Evolutionary conservation across 2,329 filamentous ascomycete genomes (phyloP), one percentile per base, ranked within the genome.

Genomic region (Cryphonectria nitschkei): DNA sequence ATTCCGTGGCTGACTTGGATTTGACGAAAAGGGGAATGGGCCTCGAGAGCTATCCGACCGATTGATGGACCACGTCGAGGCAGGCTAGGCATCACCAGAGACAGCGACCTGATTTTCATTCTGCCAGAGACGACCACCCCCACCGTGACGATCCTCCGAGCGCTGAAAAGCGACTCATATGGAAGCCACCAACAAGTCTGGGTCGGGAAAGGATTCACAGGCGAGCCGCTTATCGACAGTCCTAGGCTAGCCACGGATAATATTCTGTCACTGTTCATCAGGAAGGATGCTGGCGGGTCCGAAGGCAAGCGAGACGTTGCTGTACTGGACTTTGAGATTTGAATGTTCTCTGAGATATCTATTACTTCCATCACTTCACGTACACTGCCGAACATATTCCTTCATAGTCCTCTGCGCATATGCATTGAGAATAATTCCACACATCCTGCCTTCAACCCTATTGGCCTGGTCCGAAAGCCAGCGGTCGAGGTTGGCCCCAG

Each of bases 221-320:
- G 81, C 0, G 82, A 83, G 70, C 82, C 82, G 9, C 71, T 83
- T 41, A 76, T 82, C 41, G 82, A 84, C 69, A 77, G 76, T 6
- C 75, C 77, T n/a, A 76, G 81, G 56, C 74, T 83, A 22, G 76
- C 77, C 13, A 58, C 78, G 26, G 81, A 82, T 29, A 77, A 79
- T 52, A 74, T 81, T 37, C 67, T 83, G 67, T 82, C 81, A 1
- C 74, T 82, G 46, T 79, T 81, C 65, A 76, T 78, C 34, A 76
- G 78, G 52, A 74, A 72, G 2, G 71, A 74, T 37, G 73, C 67
- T 32, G 69, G 68, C 50, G 54, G 65, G 13, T 22, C 14, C n/a
- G 63, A 13, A 26, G 67, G 65, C 9, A 68, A 73, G 37, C 75
- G 76, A 14, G 74, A 79, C 26, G 76, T 82, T 16, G 78, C 77